Evolutionary conservation across 164 flowering plant genomes (phyloP), one percentile per base, ranked within the genome.

Genomic region (Macadamia integrifolia): DNA sequence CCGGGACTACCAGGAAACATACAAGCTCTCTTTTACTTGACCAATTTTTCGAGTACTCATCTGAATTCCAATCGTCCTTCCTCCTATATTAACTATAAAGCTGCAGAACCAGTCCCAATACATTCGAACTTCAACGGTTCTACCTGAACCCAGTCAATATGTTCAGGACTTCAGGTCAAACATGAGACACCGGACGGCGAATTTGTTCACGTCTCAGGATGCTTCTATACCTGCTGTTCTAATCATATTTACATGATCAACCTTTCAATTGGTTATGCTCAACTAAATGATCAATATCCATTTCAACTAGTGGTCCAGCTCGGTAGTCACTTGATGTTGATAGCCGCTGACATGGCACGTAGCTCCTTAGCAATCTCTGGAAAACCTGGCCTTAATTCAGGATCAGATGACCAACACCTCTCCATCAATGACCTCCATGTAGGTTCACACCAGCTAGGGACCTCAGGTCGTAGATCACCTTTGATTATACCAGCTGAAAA

Each of bases 351-450:
- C 82, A 84, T 82, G 53, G 73, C 59, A 1, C 83, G 79, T 11
- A 84, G 72, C 69, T 76, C 76, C 61, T 71, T 76, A 1, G 83
- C 75, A 48, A 84, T 71, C 64, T 84, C 83, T 9, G 78, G 67
- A 75, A 82, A 84, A 31, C 81, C 15, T 28, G 86, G 88, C 56
- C 84, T 68, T 6, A 60, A 29, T 17, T 57, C 32, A 2, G 81
- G 81, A 62, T 80, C 76, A 15, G 81, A 60, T 10, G 85, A 72
- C 87, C 87, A 84, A 58, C 87, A 84, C 58, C 76, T 71, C 78
- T 79, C 83, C 84, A 82, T 80, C 66, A 82, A 65, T 35, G 78
- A 72, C 61, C 82, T 82, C 84, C 86, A 82, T 9, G 49, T 62
- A 3, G 88, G 80, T 57, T 82, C 85, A 64, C 84, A 82, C 76